phyloP scores from a whole-genome alignment of 2,329 filamentous ascomycete genomes.

The Penicillium sp. region DNA sequence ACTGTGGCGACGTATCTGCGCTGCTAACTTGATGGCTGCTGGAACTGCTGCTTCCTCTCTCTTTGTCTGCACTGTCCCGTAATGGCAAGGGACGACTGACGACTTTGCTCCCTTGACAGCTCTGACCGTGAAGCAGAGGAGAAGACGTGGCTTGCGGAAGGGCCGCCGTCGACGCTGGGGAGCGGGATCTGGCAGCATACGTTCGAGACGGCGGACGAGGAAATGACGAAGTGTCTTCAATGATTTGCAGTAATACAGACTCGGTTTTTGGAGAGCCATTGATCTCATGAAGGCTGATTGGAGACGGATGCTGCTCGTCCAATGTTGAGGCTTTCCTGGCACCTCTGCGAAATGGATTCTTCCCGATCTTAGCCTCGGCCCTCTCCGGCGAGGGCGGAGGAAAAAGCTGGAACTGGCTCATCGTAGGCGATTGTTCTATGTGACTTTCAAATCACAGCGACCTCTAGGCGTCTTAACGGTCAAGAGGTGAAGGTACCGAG shows the following conservation, averaged over 20 bases:
- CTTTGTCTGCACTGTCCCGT: conserved; percentile 4
- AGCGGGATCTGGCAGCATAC: conserved; percentile 15
- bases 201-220: conserved; percentile 22
- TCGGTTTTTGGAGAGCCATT: conserved; percentile 27
- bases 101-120: conserved; percentile 9
- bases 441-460: background rate
- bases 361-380: conserved; percentile 10
- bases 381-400: conserved; percentile 31
- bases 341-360: conserved; percentile 31
- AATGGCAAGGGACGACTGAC: conserved; percentile 10
- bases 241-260: conserved; percentile 34
- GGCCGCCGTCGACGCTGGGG: conserved; percentile 10
- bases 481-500: too few relatives aligned
- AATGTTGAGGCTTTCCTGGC: conserved; percentile 19
- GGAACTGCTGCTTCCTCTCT: conserved; percentile 7
- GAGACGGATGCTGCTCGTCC: conserved; percentile 19
- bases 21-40: conserved; percentile 10
- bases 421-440: conserved; percentile 11
- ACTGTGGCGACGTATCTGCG: conserved; percentile 13
- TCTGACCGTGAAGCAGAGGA: conserved; percentile 12
- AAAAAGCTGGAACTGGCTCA: conserved; percentile 39
- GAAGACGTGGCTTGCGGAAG: conserved; percentile 11
- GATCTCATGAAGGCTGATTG: conserved; percentile 27
- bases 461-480: too few relatives aligned
- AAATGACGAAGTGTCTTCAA: conserved; percentile 31